These are phyloP conservation scores for Phytophthora pseudosyringae DNA, from an alignment of 352 stramenopile species.

Conservation along the genomic window DNA sequence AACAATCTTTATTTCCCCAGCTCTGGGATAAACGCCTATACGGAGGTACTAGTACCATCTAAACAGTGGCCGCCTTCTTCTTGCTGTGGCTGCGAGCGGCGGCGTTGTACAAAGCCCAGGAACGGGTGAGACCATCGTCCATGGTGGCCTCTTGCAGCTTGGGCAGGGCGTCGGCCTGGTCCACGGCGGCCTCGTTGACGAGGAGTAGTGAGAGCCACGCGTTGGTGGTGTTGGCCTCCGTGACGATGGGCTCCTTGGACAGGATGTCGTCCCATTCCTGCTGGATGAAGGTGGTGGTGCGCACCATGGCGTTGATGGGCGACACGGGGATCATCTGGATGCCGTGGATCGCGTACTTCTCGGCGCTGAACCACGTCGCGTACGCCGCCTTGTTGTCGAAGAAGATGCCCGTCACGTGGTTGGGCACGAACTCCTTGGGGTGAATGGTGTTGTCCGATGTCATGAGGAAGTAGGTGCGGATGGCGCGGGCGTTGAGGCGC, in stretches of 20 bases:
- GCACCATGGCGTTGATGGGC: slow-evolving; percentile 71
- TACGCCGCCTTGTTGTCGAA: slow-evolving; percentile 81
- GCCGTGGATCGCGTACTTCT: slow-evolving; percentile 76
- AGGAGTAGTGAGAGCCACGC: slow-evolving; percentile 73
- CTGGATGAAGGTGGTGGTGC: slow-evolving; percentile 63
- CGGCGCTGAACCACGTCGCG: slow-evolving; percentile 70
- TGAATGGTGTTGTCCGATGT: slow-evolving; percentile 65
- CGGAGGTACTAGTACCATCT: background rate
- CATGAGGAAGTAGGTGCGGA: slow-evolving; percentile 83
- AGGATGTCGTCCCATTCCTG: slow-evolving; percentile 81
- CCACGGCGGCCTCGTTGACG: slow-evolving; percentile 64
- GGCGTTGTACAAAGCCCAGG: slow-evolving; percentile 76
- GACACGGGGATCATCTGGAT: slow-evolving; percentile 84
- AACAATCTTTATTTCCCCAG: too few species aligned
- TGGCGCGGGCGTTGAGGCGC: slow-evolving; percentile 59
- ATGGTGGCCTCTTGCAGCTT: slow-evolving; percentile 52
- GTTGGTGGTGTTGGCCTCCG: slow-evolving; percentile 46
- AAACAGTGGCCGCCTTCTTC: background rate
- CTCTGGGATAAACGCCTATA: too few species aligned
- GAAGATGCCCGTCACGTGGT: slow-evolving; percentile 77
- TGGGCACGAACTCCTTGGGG: slow-evolving; percentile 59
- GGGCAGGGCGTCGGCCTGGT: slow-evolving; percentile 54
- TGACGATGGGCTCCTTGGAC: slow-evolving; percentile 65
- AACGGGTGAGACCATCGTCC: slow-evolving; percentile 68
- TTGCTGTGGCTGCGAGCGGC: slow-evolving; percentile 26